Base-by-base conservation (phyloP, 345 rosid genomes). In the Capsella bursapastoris region DNA sequence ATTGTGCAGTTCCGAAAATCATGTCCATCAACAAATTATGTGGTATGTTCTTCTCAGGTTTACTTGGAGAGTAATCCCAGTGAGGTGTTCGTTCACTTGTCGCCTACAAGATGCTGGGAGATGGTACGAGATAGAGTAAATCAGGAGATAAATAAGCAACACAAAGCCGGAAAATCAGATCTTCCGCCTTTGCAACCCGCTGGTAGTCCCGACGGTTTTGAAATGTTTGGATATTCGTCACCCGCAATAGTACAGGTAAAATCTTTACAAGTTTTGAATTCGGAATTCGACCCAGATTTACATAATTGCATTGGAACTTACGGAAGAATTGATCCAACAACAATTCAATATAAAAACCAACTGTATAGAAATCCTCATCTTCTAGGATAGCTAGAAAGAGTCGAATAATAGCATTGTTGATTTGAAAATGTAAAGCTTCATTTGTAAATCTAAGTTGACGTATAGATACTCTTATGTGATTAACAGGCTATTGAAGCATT, bases 101-200 rank as follows among this genome's bases (percentile, higher is more conserved):
- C 99, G 2, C 92, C 97, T 8, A 74, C 87, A 68, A 88, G 86
- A 82, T 89, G 99, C 81, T 96, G 99, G 99, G 99, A 96, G 85
- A 84, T 96, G 97, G 99, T 96, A 76, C 85, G 89, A 79, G 98
- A 96, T 25, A 83, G 93, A 84, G 90, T 89, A 57, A 96, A 96
- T 79, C 91, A 84, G 73, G 99, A 96, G 88, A 96, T 96, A 74
- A 64, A 84, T 15, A 96, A 83, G 84, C 94, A 87, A 22, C 97
- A 92, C 81, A 90, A 84, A 79, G 62, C 84, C 53, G 99, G 98
- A 45, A 89, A 70, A 78, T 75, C 45, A 56, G 86, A 87, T 78
- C 96, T 96, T 72, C 91, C 94, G 58, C 98, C 97, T 62, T 72
- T 96, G 73, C 98, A 90, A 78, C 99, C 99, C 62, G 88, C 98